Base-by-base conservation (phyloP, 176 grass and related monocot genomes). In the Tillandsia leiboldiana region DNA sequence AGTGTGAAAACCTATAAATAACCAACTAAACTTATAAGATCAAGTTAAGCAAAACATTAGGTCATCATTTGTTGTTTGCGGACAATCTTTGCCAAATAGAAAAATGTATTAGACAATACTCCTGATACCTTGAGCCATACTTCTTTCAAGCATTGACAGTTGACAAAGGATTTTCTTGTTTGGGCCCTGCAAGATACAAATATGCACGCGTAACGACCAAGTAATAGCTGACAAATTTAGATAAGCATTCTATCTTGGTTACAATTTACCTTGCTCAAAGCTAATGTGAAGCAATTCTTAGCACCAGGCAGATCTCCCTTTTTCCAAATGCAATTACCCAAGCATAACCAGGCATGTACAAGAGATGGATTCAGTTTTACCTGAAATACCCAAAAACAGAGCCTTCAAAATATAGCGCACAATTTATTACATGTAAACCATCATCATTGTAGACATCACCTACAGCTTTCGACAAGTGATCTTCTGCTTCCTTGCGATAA, bases 251-350 rank as follows among this genome's bases (percentile, higher is more conserved):
- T 42, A 75, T 59, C 28, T 75, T 73, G 64, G 48, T 72, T 81
- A 72, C 79, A 74, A 79, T 23, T 57, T 91, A 96, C 92, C 88
- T 89, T 96, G 71, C 76, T 85, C 68, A 87, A 70, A 78, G 92
- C 88, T 78, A 84, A 84, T 11, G 51, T 78, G 73, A 85, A 96
- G 20, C 92, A 96, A 68, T 85, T 96, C 70, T 87, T 92, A 78
- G 92, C 92, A 70, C 83, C 82, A 70, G 70, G 75, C 57, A 96
- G 77, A 79, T 92, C 89, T n/a, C 92, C 92, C 75, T 96, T 96
- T 82, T 96, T 96, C 92, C 92, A 96, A 78, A 96, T 87, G 86
- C 92, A 96, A 75, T 92, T 96, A 65, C 92, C 88, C 70, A 96
- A 78, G 76, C 86, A 87, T 85, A 96, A 42, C 92, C 86, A 92